phyloP scores from a whole-genome alignment of 768 basidiomycete species.

The Lyophyllum atratum region DNA sequence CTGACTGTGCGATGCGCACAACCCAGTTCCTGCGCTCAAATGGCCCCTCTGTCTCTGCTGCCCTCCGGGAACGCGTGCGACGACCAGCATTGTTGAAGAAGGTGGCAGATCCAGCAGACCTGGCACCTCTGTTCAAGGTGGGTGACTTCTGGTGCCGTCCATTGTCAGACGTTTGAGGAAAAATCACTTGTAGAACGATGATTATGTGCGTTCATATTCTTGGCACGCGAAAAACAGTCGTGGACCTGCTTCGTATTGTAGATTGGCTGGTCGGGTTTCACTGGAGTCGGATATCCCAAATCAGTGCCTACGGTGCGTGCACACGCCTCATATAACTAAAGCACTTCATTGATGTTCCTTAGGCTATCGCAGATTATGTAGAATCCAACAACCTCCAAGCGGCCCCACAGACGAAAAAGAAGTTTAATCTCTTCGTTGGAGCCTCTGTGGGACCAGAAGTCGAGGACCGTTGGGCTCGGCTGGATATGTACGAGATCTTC shows the following conservation, averaged over 20 bases:
- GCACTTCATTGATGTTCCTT: background rate
- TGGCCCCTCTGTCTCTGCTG: conserved; percentile 29
- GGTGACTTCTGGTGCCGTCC: background rate
- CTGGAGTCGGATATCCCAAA: conserved; percentile 53
- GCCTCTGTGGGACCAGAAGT: conserved; percentile 50
- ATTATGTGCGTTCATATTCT: conserved; percentile 38
- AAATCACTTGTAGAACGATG: conserved; percentile 36
- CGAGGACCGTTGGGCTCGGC: conserved; percentile 47
- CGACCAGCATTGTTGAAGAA: conserved; percentile 38
- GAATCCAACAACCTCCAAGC: conserved; percentile 46
- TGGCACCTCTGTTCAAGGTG: conserved; percentile 45
- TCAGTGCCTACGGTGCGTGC: conserved; percentile 40
- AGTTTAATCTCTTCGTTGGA: conserved; percentile 50
- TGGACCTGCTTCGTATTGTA: conserved; percentile 14
- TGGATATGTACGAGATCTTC: conserved; percentile 42
- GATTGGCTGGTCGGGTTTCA: conserved; percentile 56
- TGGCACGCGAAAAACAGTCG: background rate
- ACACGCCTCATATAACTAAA: background rate
- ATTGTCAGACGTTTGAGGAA: background rate
- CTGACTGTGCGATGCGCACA: conserved; percentile 26
- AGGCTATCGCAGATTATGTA: conserved; percentile 49
- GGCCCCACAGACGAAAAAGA: conserved; percentile 42
- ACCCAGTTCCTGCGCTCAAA: conserved; percentile 31
- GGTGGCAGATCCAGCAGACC: conserved; percentile 36
- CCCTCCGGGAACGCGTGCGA: conserved; percentile 43